phyloP scores from a whole-genome alignment of 345 rosid species.

The Kandelia obovata region DNA sequence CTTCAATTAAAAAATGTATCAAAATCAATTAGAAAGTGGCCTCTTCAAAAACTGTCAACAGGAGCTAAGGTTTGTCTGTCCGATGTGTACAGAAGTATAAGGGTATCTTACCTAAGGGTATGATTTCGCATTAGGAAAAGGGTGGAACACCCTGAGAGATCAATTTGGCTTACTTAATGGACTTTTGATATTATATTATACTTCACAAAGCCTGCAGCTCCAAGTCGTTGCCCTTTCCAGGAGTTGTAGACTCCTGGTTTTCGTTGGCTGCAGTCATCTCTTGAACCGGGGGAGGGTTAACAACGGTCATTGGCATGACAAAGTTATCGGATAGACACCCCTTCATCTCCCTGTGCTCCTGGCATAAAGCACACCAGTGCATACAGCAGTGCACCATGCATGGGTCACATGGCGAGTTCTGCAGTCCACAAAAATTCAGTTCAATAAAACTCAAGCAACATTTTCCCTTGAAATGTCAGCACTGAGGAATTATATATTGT shows the following conservation, averaged over 20 bases:
- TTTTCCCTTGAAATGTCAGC: no score
- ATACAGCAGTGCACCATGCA: conserved; percentile 25
- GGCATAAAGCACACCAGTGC: conserved; percentile 35
- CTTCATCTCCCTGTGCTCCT: conserved; percentile 89
- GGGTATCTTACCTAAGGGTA: neutral
- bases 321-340: conserved; percentile 67
- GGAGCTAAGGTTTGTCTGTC: neutral
- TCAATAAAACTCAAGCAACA: neutral
- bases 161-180: neutral
- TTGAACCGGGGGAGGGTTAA: conserved; percentile 87
- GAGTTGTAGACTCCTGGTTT: conserved; percentile 34
- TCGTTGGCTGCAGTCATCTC: conserved; percentile 62
- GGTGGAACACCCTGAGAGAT: conserved; percentile 25
- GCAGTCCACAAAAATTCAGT: conserved; percentile 24
- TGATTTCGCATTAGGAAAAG: neutral
- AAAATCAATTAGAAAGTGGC: neutral
- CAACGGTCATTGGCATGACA: conserved; percentile 81
- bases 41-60: neutral
- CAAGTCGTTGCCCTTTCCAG: conserved; percentile 40
- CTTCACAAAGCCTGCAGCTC: conserved; percentile 57
- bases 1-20: neutral
- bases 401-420: conserved; percentile 72
- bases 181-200: neutral
- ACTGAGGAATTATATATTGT: no score
- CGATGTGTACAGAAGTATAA: neutral